Evolutionary conservation across 2,329 filamentous ascomycete genomes (phyloP).

Genomic region (Periconia digitata): DNA sequence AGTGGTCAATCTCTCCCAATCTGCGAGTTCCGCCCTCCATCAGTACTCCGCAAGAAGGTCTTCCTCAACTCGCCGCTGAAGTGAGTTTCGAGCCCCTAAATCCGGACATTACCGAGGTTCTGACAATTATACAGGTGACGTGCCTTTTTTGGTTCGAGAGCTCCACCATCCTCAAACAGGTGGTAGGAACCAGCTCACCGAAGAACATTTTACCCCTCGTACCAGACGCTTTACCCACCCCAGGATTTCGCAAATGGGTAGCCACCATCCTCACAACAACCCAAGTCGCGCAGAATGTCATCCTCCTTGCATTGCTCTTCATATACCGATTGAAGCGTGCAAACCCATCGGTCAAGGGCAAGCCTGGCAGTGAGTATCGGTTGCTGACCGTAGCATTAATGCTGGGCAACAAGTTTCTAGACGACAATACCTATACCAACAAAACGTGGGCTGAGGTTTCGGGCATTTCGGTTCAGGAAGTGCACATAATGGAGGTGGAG

Average conservation of each 20-base stretch:
- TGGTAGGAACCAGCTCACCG: slow-evolving; percentile 61
- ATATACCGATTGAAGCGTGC: slow-evolving; percentile 90
- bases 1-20: slow-evolving; percentile 38
- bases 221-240: slow-evolving; percentile 72
- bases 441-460: slow-evolving; percentile 99
- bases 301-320: slow-evolving; percentile 85
- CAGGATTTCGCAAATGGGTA: slow-evolving; percentile 91
- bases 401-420: slow-evolving; percentile 97
- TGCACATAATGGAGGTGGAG: slow-evolving; percentile 99
- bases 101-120: slow-evolving; percentile 3
- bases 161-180: slow-evolving; percentile 73
- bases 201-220: slow-evolving; percentile 59
- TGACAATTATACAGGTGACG: slow-evolving; percentile 69
- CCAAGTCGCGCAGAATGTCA: slow-evolving; percentile 94
- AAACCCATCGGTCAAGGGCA: slow-evolving; percentile 86
- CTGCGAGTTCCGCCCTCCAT: slow-evolving; percentile 40
- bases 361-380: slow-evolving; percentile 89
- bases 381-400: slow-evolving; percentile 93
- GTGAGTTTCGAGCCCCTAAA: slow-evolving; percentile 21
- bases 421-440: slow-evolving; percentile 99
- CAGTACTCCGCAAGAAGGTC: slow-evolving; percentile 41
- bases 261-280: slow-evolving; percentile 88
- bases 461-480: slow-evolving; percentile 87
- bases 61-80: slow-evolving; percentile 45
- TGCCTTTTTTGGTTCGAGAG: slow-evolving; percentile 98